Conservation (phyloP, 352 stramenopile species). For the Phytophthora citrophthora region DNA sequence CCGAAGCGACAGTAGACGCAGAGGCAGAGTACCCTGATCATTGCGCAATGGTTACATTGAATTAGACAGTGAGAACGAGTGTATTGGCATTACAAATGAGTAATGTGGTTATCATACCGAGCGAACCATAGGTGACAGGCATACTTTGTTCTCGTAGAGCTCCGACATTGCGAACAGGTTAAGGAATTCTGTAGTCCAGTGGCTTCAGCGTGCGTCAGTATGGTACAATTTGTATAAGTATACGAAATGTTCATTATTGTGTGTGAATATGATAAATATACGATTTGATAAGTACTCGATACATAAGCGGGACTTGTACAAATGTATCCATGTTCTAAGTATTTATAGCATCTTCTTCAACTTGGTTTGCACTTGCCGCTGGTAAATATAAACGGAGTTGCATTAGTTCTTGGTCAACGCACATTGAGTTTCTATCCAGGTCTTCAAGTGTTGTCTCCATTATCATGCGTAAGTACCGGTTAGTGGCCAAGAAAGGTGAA, state of each 20-base stretch:
- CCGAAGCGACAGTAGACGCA: slow-evolving; percentile 90
- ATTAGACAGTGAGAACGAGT: not conserved
- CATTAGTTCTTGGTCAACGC: not conserved
- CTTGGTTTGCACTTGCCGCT: not conserved
- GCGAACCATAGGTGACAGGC: slow-evolving; percentile 95
- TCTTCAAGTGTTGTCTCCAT: no score
- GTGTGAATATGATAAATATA: no score
- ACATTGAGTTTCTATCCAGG: not conserved
- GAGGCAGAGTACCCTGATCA: slow-evolving; percentile 88
- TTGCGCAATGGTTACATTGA: slow-evolving; percentile 8
- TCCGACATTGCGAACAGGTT: slow-evolving; percentile 40
- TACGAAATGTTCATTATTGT: not conserved
- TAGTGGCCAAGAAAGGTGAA: slow-evolving; percentile 96
- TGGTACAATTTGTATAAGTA: not conserved
- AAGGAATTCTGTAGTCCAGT: slow-evolving; percentile 22
- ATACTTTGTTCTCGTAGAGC: slow-evolving; percentile 80
- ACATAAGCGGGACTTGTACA: no score
- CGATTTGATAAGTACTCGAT: no score
- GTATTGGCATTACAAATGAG: slow-evolving; percentile 4
- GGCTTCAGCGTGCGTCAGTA: not conserved
- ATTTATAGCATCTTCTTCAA: no score
- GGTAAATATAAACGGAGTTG: slow-evolving; percentile 19
- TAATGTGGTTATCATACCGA: slow-evolving; percentile 57
- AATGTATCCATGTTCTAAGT: no score
- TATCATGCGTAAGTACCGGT: slow-evolving; percentile 92